phyloP scores from a whole-genome alignment of 306 rosid genomes.

The Rosa rugosa region DNA sequence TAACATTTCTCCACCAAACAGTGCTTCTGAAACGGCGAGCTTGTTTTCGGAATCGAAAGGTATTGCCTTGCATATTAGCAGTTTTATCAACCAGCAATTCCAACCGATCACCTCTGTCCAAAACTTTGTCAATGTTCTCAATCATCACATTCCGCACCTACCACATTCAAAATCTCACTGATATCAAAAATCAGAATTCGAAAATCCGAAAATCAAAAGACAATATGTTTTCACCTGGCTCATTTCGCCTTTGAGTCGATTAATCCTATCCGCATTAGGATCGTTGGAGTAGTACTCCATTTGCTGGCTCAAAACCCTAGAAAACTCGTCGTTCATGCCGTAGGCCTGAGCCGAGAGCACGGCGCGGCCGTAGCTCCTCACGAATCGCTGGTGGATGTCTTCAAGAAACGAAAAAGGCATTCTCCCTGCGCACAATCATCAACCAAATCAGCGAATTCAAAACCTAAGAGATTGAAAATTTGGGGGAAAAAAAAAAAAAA shows the following conservation, averaged over 20 bases:
- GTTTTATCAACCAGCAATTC: conserved; percentile 97
- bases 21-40: conserved; percentile 92
- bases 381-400: conserved; percentile 91
- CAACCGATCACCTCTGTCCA: conserved; percentile 93
- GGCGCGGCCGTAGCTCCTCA: conserved; percentile 85
- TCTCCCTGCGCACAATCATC: conserved; percentile 52
- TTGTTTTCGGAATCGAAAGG: conserved; percentile 91
- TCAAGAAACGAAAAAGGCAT: conserved; percentile 92
- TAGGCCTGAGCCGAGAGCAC: conserved; percentile 81
- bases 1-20: conserved; percentile 98
- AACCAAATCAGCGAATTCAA: too few species aligned
- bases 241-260: conserved; percentile 97
- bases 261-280: conserved; percentile 96
- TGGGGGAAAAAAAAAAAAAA: not conserved
- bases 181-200: not conserved
- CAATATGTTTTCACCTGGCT: conserved; percentile 56
- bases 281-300: conserved; percentile 85
- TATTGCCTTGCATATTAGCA: conserved; percentile 90
- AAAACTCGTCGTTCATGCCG: conserved; percentile 93
- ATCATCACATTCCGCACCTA: conserved; percentile 95
- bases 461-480: not conserved
- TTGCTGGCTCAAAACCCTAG: conserved; percentile 90
- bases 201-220: conserved; percentile 2
- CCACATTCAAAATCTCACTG: not conserved
- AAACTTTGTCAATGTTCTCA: conserved; percentile 94